A percentile compares a stretch with the other conserved stretches of the same genome.
Conservation (phyloP, 2,329 filamentous ascomycete species). For the Penicillium sp. region DNA sequence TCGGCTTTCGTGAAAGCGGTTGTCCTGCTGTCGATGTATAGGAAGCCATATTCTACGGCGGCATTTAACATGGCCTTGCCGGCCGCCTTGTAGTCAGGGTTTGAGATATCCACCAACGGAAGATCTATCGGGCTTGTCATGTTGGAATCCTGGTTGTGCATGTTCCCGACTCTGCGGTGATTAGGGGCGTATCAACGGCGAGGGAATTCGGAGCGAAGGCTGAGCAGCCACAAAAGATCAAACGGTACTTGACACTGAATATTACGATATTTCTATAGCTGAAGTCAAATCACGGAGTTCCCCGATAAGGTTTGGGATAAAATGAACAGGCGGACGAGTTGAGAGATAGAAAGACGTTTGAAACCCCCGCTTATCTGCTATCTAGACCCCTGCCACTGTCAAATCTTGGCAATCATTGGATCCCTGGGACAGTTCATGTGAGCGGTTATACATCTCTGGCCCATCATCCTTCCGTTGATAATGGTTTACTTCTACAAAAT, state of each 20-base stretch:
- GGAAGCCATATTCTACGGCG: conserved; percentile 2
- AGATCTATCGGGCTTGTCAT: conserved; percentile 2
- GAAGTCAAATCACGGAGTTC: not conserved
- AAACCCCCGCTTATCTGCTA: not conserved
- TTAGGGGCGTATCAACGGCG: not conserved
- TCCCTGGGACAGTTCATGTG: too few species aligned
- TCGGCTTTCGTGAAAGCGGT: not conserved
- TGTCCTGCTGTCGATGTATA: conserved; percentile 7
- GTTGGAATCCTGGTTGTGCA: not conserved
- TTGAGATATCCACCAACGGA: conserved; percentile 6
- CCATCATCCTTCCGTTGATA: too few species aligned
- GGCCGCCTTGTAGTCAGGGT: not conserved
- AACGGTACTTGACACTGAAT: not conserved
- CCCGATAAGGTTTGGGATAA: too few species aligned
- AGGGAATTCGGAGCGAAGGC: not conserved
- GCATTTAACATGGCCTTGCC: conserved; percentile 6
- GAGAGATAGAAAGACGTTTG: not conserved
- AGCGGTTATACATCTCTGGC: too few species aligned
- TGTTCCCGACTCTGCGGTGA: not conserved
- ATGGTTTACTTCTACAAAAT: too few species aligned
- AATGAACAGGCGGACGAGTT: not conserved
- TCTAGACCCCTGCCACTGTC: not conserved
- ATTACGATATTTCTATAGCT: not conserved
- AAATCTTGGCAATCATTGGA: not conserved
- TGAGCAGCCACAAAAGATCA: not conserved